These are phyloP conservation scores for Gonapodya sp. DNA, from an alignment of 192 early-diverging fungal genomes.

Conservation along the genomic window DNA sequence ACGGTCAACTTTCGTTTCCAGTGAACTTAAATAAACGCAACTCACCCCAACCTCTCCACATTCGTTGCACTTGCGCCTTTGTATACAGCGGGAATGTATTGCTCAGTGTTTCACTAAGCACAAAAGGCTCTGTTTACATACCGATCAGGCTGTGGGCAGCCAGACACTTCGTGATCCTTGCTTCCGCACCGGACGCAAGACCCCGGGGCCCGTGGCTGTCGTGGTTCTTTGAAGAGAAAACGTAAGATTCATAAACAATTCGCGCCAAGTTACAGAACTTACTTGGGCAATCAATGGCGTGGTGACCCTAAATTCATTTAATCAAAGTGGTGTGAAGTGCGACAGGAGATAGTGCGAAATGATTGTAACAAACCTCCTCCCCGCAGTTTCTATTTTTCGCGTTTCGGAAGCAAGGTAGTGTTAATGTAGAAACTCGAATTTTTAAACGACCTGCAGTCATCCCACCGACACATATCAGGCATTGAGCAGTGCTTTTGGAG, in stretches of 20 bases:
- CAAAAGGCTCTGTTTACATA: neutral
- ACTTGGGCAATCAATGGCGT: neutral
- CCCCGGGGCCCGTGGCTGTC: neutral
- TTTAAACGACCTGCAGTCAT: neutral
- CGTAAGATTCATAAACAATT: neutral
- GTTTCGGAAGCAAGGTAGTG: neutral
- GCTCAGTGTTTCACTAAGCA: too few species aligned
- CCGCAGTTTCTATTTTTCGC: neutral
- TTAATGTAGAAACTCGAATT: neutral
- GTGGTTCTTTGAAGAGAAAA: neutral
- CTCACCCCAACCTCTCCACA: neutral
- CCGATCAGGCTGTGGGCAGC: neutral
- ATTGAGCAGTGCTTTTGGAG: neutral
- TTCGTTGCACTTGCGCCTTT: neutral
- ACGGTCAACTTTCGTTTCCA: too few species aligned
- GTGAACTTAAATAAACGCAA: too few species aligned
- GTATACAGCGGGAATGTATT: neutral
- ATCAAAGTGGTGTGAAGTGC: too few species aligned
- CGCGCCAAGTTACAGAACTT: neutral
- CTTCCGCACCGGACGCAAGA: neutral
- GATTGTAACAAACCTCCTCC: neutral
- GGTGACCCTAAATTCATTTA: neutral
- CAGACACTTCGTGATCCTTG: neutral
- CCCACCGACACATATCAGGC: too few species aligned
- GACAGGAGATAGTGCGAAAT: neutral